phyloP scores from a whole-genome alignment of 495 filamentous ascomycete genomes.

The Neurospora sp. region DNA sequence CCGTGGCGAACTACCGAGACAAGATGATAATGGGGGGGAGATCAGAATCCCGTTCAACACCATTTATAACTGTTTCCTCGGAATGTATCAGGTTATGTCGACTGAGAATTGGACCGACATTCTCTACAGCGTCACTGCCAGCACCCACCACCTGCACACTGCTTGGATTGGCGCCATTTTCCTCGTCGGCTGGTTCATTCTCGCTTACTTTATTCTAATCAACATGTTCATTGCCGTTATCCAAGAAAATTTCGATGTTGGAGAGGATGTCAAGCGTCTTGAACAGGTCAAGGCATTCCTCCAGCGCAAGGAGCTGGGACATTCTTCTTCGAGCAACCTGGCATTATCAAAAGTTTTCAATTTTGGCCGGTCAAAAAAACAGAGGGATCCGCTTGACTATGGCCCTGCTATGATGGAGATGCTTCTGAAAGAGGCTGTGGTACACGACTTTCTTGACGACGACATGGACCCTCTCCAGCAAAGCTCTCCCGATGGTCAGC shows the following conservation, averaged over 20 bases:
- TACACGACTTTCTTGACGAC: conserved; percentile 89
- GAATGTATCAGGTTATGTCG: conserved; percentile 97
- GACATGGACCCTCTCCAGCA: conserved; percentile 35
- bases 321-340: conserved; percentile 50
- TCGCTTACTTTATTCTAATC: conserved; percentile 90
- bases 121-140: conserved; percentile 70
- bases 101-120: conserved; percentile 93
- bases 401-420: conserved; percentile 84
- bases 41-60: conserved; percentile 70
- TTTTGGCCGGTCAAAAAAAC: conserved; percentile 54
- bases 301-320: conserved; percentile 76
- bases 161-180: conserved; percentile 95
- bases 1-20: conserved; percentile 64
- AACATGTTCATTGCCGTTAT: conserved; percentile 99
- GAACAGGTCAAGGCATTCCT: conserved; percentile 93
- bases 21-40: conserved; percentile 44
- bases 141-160: conserved; percentile 50
- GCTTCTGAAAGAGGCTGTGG: conserved; percentile 90
- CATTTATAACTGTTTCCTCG: conserved; percentile 91
- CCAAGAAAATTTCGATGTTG: conserved; percentile 99
- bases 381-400: conserved; percentile 78
- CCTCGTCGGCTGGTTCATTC: conserved; percentile 88
- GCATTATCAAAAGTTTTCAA: conserved; percentile 83
- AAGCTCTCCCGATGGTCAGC: conserved; percentile 25
- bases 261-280: conserved; percentile 93